Base-by-base conservation (phyloP, 139 green algal genomes). In the Chlamydomonas schloesseri region DNA sequence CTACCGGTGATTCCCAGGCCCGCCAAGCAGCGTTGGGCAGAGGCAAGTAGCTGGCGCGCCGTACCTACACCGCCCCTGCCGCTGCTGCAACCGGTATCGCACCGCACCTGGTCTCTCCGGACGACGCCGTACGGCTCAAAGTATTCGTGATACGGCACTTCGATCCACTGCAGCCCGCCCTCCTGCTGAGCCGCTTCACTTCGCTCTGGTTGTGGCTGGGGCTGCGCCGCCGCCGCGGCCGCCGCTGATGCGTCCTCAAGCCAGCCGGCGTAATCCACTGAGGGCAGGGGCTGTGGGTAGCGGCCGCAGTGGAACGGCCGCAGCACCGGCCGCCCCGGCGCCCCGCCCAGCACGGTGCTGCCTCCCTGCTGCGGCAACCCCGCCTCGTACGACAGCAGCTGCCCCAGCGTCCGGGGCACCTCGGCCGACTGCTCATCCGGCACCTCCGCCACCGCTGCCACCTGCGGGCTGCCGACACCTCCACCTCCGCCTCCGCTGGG, bases 101-200 rank as follows among this genome's bases (percentile, higher is more conserved):
- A 50, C 8, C 47, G 6, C 37, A 83, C 76, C 76, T 83, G 76
- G 14, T 83, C 76, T 11, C 60, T 36, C 26, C 76, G 76, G 46
- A 62, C 60, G 0, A 83, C 47, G 28, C 76, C 76, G 76, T 83
- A 83, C 60, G 76, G 76, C 60, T 83, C 76, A 3, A 73, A 83
- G 76, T 73, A 83, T 36, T 83, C 76, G 36, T 83, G 76, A 60
- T 83, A 83, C 34, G 60, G 76, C 76, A 83, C 60, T 13, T 18
- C 42, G 5, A 47, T 21, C 76, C 76, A 83, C 42, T 13, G 14
- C 26, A 11, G 2, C 42, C 21, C 20, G 60, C 60, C 73, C 24
- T n/a, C 73, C 8, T 70, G 42, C 42, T 50, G 42, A n/a, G n/a
- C n/a, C n/a, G n/a, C n/a, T n/a, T n/a, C n/a, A n/a, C n/a, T n/a